Conservation (phyloP, 2,329 filamentous ascomycete genomes). For the Coniella vitis region DNA sequence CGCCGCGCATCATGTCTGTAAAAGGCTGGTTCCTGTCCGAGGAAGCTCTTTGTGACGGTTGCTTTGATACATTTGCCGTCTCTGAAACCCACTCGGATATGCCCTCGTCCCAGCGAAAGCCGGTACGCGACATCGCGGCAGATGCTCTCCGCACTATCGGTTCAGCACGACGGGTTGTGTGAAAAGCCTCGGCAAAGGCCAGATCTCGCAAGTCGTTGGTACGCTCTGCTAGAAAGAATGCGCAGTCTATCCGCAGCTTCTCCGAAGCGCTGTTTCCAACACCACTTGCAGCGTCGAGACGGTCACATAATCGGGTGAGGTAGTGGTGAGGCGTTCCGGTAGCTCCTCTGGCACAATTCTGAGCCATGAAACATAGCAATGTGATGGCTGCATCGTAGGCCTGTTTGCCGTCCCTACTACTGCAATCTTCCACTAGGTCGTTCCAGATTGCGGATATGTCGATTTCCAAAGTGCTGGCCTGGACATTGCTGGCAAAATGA, state of each 20-base stretch:
- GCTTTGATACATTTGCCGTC: constrained; percentile 9
- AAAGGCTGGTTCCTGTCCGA: neutral
- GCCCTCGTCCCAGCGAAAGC: constrained; percentile 31
- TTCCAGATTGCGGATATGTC: constrained; percentile 1
- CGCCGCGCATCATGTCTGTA: no score
- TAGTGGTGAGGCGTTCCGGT: constrained; percentile 30
- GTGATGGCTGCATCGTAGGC: constrained; percentile 29
- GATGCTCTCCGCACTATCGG: constrained; percentile 5
- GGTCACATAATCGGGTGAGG: constrained; percentile 33
- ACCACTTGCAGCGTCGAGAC: constrained; percentile 30
- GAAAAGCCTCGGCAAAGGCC: constrained; percentile 44
- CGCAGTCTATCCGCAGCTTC: constrained; percentile 38
- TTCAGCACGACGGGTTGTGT: neutral
- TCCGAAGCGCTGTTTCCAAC: constrained; percentile 25
- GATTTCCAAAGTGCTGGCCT: neutral
- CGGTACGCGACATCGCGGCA: constrained; percentile 17
- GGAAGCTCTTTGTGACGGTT: neutral
- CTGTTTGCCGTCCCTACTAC: constrained; percentile 12
- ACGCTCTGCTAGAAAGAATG: constrained; percentile 44
- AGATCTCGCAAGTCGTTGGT: constrained; percentile 48
- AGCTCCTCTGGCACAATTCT: constrained; percentile 37
- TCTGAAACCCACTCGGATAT: constrained; percentile 31
- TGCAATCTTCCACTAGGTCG: neutral
- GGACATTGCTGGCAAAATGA: constrained; percentile 6
- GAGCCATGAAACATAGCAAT: constrained; percentile 39